A percentile compares a stretch with the other conserved stretches of the same genome.
Conservation (phyloP, 2,329 filamentous ascomycete species). For the Parafenestella ontariensis region DNA sequence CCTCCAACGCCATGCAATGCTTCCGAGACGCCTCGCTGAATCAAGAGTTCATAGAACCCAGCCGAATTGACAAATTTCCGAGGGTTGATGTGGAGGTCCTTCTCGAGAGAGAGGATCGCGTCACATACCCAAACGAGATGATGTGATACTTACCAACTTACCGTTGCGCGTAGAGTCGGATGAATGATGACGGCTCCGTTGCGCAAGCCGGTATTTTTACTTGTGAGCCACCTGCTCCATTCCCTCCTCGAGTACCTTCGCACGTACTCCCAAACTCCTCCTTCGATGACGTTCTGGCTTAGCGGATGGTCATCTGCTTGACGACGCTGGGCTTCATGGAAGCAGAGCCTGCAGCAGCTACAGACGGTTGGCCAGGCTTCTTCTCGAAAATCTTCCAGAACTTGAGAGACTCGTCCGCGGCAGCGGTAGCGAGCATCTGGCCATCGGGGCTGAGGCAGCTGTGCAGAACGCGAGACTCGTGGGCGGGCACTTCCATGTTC, state of each 20-base stretch:
- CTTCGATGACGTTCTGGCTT: constrained; percentile 10
- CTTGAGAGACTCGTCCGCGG: constrained; percentile 95
- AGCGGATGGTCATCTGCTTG: constrained; percentile 83
- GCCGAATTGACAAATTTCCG: constrained; percentile 30
- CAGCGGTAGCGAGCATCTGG: constrained; percentile 95
- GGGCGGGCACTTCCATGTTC: constrained; percentile 96
- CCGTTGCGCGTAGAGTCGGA: constrained; percentile 51
- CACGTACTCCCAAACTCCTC: background rate
- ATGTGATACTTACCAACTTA: constrained; percentile 53
- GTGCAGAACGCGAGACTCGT: constrained; percentile 96
- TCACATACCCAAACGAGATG: constrained; percentile 51
- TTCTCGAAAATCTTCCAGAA: constrained; percentile 99
- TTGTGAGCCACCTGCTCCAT: constrained; percentile 25
- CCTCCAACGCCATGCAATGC: constrained; percentile 33
- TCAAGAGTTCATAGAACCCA: constrained; percentile 26
- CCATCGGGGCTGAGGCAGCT: constrained; percentile 96
- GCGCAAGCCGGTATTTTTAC: constrained; percentile 44
- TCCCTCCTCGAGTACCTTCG: constrained; percentile 4
- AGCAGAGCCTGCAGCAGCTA: constrained; percentile 70
- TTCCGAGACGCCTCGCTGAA: constrained; percentile 44
- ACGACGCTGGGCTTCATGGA: constrained; percentile 80
- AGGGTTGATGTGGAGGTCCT: constrained; percentile 44
- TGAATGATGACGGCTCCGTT: constrained; percentile 40
- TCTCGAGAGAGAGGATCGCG: constrained; percentile 35
- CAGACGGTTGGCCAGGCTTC: constrained; percentile 78